phyloP scores from a whole-genome alignment of 2,329 filamentous ascomycete species.

The Sporothrix protearum region DNA sequence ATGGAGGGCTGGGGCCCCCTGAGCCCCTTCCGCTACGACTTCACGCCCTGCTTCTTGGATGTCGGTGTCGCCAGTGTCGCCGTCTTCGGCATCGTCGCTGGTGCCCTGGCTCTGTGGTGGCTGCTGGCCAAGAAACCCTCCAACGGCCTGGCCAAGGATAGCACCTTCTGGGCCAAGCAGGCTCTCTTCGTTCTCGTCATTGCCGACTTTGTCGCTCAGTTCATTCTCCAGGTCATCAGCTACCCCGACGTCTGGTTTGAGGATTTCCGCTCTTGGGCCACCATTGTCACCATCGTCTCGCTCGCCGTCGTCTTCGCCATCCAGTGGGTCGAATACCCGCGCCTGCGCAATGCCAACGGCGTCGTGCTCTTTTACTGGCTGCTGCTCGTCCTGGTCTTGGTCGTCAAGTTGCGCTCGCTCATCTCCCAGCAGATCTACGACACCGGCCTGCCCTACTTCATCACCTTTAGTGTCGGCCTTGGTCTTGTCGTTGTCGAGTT shows the following conservation, averaged over 20 bases:
- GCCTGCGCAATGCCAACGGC: slow-evolving; percentile 79
- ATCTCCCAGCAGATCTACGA: slow-evolving; percentile 71
- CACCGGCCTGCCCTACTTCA: slow-evolving; percentile 68
- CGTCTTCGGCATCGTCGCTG: slow-evolving; percentile 72
- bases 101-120: slow-evolving; percentile 75
- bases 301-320: slow-evolving; percentile 71
- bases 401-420: slow-evolving; percentile 81
- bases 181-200: slow-evolving; percentile 67
- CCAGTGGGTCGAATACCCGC: slow-evolving; percentile 82
- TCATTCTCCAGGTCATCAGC: slow-evolving; percentile 69
- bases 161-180: slow-evolving; percentile 91
- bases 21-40: slow-evolving; percentile 82
- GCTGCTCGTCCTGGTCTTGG: slow-evolving; percentile 72
- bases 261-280: slow-evolving; percentile 85
- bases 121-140: slow-evolving; percentile 66
- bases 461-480: slow-evolving; percentile 68
- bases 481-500: slow-evolving; percentile 70
- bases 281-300: slow-evolving; percentile 66
- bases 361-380: slow-evolving; percentile 92
- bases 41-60: slow-evolving; percentile 96
- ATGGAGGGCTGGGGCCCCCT: slow-evolving; percentile 93
- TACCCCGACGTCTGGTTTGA: slow-evolving; percentile 67
- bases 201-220: slow-evolving; percentile 66
- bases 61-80: slow-evolving; percentile 79
- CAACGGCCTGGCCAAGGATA: slow-evolving; percentile 69